A percentile compares a stretch with the other conserved stretches of the same genome.
phyloP scores from a whole-genome alignment of 257 asterid genomes.

The Ajuga chamaepitys region DNA sequence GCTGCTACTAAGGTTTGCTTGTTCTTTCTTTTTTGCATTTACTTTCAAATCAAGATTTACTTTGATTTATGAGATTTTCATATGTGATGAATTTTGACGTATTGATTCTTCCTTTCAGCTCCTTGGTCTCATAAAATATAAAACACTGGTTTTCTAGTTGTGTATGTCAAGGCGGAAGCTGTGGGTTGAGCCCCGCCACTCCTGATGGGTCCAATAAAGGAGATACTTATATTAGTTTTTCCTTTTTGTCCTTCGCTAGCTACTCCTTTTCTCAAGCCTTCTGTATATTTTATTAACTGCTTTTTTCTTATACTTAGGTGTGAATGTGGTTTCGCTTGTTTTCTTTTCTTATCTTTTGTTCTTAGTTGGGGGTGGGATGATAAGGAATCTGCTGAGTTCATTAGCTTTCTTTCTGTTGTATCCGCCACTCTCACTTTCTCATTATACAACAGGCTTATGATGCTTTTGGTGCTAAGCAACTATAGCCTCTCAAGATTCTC shows the following conservation, averaged over 20 bases:
- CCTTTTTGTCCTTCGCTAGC: neutral
- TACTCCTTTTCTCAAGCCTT: no score
- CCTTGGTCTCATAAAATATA: no score
- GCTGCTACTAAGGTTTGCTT: conserved; percentile 95
- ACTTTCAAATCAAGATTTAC: neutral
- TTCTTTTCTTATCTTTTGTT: conserved; percentile 3
- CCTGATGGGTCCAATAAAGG: neutral
- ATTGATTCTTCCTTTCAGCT: no score
- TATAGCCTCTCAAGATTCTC: conserved; percentile 84
- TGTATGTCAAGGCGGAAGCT: no score
- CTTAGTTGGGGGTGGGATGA: no score
- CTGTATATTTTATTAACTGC: no score
- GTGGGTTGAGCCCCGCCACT: neutral
- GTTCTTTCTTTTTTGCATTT: conserved; percentile 9
- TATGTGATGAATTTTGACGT: neutral
- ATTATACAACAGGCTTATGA: conserved; percentile 66
- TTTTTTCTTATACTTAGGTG: no score
- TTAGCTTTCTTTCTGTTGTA: no score
- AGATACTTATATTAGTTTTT: conserved; percentile 1
- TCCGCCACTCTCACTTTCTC: no score
- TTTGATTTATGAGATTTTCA: neutral
- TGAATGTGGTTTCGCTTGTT: no score
- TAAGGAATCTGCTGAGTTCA: no score
- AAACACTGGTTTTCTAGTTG: no score
- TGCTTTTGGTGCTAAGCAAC: conserved; percentile 64